These are phyloP conservation scores for Haematococcus sp. DNA, from an alignment of 139 green algal genomes.

Conservation along the genomic window DNA sequence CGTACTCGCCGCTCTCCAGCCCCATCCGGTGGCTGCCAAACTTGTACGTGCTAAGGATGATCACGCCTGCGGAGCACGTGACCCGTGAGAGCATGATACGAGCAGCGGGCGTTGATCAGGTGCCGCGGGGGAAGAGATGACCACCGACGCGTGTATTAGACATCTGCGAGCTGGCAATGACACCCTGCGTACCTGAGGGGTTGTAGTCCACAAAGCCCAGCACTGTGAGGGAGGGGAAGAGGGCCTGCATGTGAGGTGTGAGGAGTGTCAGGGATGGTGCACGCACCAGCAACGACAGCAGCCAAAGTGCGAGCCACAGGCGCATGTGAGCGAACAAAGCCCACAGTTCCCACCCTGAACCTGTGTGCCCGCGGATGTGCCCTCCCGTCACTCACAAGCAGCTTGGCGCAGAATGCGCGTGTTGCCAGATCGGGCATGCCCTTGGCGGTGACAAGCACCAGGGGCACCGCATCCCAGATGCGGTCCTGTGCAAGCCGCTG, in stretches of 20 bases:
- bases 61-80: slow-evolving; percentile 18
- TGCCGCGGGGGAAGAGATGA: too few relatives aligned
- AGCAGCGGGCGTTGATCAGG: slow-evolving; percentile 18
- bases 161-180: too few relatives aligned
- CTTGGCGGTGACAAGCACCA: slow-evolving; percentile 63
- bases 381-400: slow-evolving; percentile 22
- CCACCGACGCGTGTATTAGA: too few relatives aligned
- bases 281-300: too few relatives aligned
- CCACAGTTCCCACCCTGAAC: too few relatives aligned
- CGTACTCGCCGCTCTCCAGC: slow-evolving; percentile 60
- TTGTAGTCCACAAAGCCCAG: slow-evolving; percentile 91
- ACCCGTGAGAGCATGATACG: background rate
- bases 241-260: background rate
- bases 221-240: slow-evolving; percentile 25
- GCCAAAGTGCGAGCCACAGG: too few relatives aligned
- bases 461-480: background rate
- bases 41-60: slow-evolving; percentile 74
- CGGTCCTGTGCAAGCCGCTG: slow-evolving; percentile 5
- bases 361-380: background rate
- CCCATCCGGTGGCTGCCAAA: slow-evolving; percentile 67
- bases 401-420: slow-evolving; percentile 49
- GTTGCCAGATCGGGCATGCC: slow-evolving; percentile 84
- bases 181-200: slow-evolving; percentile 54
- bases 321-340: too few relatives aligned
- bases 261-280: too few relatives aligned